These are phyloP conservation scores for Pseudogymnoascus sp. DNA, from an alignment of 2,329 filamentous ascomycete genomes.

Conservation along the genomic window DNA sequence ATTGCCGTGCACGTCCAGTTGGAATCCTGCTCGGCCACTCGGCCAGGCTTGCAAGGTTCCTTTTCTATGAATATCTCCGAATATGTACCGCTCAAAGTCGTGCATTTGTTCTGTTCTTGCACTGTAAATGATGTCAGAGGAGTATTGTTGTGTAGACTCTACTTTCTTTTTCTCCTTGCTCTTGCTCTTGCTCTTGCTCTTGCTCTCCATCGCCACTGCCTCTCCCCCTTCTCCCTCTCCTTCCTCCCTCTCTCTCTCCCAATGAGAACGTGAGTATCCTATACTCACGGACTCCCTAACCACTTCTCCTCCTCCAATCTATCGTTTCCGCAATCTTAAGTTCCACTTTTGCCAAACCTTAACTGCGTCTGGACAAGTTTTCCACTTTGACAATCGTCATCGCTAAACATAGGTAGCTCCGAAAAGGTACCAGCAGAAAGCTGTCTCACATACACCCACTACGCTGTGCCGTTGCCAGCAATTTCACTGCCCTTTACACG, in stretches of 20 bases:
- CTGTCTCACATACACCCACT: constrained; percentile 1
- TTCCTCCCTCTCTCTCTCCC: background rate
- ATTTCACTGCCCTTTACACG: background rate
- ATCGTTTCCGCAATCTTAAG: background rate
- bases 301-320: background rate
- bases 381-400: background rate
- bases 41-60: background rate
- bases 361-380: constrained; percentile 1
- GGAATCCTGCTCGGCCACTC: background rate
- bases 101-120: background rate
- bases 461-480: background rate
- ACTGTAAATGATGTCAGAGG: background rate
- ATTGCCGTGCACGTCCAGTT: background rate
- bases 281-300: background rate
- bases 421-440: background rate
- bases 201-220: background rate
- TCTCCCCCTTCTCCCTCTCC: background rate
- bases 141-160: background rate
- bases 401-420: constrained; percentile 5
- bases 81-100: background rate
- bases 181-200: background rate
- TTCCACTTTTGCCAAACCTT: background rate
- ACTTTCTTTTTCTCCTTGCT: background rate
- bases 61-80: constrained; percentile 3
- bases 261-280: background rate